Evolutionary conservation across 805 yeast genomes (phyloP).

Genomic region (Candida michaelii): DNA sequence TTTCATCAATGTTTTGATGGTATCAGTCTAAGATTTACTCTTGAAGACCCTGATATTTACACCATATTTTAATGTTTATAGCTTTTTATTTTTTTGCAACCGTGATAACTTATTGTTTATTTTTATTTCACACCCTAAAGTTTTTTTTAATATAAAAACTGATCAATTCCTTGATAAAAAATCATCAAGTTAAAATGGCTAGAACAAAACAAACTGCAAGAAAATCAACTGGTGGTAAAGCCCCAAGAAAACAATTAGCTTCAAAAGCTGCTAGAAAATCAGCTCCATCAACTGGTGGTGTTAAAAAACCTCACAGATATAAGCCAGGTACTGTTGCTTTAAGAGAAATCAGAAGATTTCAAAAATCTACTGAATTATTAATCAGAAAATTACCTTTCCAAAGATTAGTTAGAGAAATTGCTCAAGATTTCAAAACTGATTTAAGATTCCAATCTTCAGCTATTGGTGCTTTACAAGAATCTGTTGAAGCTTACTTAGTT

Average conservation of each 20-base stretch:
- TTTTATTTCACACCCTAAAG: background rate
- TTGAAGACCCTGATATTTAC: background rate
- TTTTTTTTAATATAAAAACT: conserved; percentile 1
- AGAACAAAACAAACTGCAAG: conserved; percentile 50
- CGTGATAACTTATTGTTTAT: conserved; percentile 4
- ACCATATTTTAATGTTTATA: background rate
- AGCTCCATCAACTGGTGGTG: conserved; percentile 48
- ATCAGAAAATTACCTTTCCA: conserved; percentile 50
- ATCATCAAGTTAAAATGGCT: conserved; percentile 28
- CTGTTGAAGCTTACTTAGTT: conserved; percentile 48
- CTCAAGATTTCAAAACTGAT: conserved; percentile 48
- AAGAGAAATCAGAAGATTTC: conserved; percentile 51
- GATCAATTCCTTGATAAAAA: background rate
- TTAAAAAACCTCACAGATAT: conserved; percentile 50
- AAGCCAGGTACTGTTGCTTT: conserved; percentile 51
- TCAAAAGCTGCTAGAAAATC: conserved; percentile 50
- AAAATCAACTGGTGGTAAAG: conserved; percentile 51
- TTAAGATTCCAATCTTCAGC: conserved; percentile 49
- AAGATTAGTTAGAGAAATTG: conserved; percentile 49
- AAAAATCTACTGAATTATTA: conserved; percentile 46
- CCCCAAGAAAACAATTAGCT: conserved; percentile 50
- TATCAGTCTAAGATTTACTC: conserved; percentile 1
- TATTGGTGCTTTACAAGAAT: conserved; percentile 48
- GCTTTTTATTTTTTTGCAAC: conserved; percentile 1
- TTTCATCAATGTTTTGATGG: background rate